phyloP scores from a whole-genome alignment of 441 rosid species.

The Breynia disticha region DNA sequence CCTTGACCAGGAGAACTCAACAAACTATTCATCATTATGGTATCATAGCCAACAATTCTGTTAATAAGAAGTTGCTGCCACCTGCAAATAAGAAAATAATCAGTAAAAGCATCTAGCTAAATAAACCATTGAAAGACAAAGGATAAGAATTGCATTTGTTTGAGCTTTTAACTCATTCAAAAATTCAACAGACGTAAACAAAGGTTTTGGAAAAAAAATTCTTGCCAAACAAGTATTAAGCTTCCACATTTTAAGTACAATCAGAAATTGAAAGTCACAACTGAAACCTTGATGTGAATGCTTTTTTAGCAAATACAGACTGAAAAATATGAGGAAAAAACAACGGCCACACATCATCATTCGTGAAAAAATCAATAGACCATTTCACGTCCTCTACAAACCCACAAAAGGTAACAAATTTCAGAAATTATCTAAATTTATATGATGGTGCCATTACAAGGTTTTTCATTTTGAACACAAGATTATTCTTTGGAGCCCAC shows the following conservation, averaged over 20 bases:
- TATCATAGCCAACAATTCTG: slow-evolving; percentile 96
- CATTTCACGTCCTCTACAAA: no score
- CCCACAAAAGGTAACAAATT: no score
- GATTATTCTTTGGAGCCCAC: no score
- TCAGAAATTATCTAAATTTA: no score
- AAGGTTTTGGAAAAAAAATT: neutral
- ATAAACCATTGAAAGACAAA: neutral
- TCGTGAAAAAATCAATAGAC: no score
- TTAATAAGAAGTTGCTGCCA: slow-evolving; percentile 98
- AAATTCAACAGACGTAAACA: neutral
- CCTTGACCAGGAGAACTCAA: slow-evolving; percentile 88
- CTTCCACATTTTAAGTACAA: neutral
- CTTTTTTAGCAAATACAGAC: no score
- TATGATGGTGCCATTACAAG: no score
- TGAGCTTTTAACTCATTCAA: neutral
- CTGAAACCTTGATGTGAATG: neutral
- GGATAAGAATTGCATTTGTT: neutral
- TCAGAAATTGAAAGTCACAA: neutral
- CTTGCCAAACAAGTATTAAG: neutral
- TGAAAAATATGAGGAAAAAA: no score
- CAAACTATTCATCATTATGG: slow-evolving; percentile 93
- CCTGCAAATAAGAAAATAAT: slow-evolving; percentile 37
- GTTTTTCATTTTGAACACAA: no score
- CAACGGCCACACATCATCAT: no score
- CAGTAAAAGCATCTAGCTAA: neutral